Percentiles rank a stretch among this genome's conserved stretches.
phyloP scores from a whole-genome alignment of 2,329 filamentous ascomycete genomes.

The Nemania sp. region DNA sequence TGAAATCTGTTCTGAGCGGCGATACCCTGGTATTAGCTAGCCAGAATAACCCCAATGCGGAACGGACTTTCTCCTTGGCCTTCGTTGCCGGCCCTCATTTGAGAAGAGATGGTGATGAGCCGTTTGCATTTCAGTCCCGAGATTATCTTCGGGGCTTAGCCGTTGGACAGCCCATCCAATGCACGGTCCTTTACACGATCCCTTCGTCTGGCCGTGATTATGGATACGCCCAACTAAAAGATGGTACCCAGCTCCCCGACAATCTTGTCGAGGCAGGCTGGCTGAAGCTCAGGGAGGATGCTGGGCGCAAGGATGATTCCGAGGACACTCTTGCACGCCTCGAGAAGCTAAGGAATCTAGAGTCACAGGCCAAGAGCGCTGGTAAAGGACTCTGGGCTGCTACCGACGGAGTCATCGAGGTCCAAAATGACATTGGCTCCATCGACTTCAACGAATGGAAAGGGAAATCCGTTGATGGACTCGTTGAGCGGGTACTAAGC shows the following conservation, averaged over 20 bases:
- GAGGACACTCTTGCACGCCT: conserved; percentile 73
- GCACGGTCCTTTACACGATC: conserved; percentile 83
- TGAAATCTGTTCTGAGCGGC: conserved; percentile 93
- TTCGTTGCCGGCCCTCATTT: conserved; percentile 89
- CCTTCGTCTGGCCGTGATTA: conserved; percentile 87
- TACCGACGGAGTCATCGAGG: conserved; percentile 68
- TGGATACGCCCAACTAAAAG: conserved; percentile 75
- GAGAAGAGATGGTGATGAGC: conserved; percentile 87
- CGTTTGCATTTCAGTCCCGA: conserved; percentile 90
- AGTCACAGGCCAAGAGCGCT: conserved; percentile 76
- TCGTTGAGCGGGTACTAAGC: conserved; percentile 88
- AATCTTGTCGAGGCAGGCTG: conserved; percentile 85
- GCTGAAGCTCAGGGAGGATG: conserved; percentile 92
- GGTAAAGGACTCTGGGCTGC: conserved; percentile 81
- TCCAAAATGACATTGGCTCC: conserved; percentile 78
- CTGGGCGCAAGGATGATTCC: conserved; percentile 85
- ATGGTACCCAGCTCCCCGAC: conserved; percentile 78
- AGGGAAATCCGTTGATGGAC: conserved; percentile 78
- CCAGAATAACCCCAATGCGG: conserved; percentile 77
- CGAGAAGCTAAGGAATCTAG: conserved; percentile 75
- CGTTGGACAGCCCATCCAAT: conserved; percentile 86
- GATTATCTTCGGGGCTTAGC: conserved; percentile 84
- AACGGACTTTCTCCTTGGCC: conserved; percentile 86
- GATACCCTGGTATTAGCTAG: conserved; percentile 87
- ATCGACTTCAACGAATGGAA: conserved; percentile 83